phyloP scores from a whole-genome alignment of 2,329 filamentous ascomycete species.

The Ascochyta pisi region DNA sequence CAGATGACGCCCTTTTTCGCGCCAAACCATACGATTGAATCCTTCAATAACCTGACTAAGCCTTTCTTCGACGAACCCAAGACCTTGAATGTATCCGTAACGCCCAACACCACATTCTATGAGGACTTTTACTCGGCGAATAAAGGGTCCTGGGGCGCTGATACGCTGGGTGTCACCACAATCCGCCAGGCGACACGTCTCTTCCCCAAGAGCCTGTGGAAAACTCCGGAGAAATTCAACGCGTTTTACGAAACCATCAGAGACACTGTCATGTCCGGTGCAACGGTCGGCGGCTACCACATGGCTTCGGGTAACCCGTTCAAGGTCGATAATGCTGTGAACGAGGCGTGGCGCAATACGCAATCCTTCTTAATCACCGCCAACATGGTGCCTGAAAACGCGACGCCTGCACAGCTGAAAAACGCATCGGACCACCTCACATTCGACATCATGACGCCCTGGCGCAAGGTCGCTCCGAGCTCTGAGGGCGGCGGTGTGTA shows the following conservation, averaged over 20 bases:
- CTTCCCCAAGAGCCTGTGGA: constrained; percentile 28
- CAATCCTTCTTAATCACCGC: constrained; percentile 31
- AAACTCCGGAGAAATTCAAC: constrained; percentile 21
- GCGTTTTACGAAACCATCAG: constrained; percentile 18
- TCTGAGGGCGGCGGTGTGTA: constrained; percentile 32
- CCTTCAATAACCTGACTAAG: constrained; percentile 10
- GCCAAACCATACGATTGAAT: constrained; percentile 17
- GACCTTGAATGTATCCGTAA: constrained; percentile 17
- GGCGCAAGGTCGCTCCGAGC: constrained; percentile 25
- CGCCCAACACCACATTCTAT: constrained; percentile 14
- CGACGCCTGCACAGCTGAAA: constrained; percentile 20
- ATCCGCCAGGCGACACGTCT: constrained; percentile 24
- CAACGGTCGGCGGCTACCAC: constrained; percentile 33
- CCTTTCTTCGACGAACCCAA: constrained; percentile 21
- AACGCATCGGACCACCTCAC: constrained; percentile 22
- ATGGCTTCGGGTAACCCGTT: constrained; percentile 27
- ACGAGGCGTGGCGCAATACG: constrained; percentile 31
- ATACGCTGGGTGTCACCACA: constrained; percentile 18
- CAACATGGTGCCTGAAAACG: constrained; percentile 20
- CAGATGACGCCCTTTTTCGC: constrained; percentile 27
- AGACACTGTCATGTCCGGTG: constrained; percentile 21
- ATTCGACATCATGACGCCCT: constrained; percentile 26
- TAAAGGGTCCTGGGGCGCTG: constrained; percentile 25
- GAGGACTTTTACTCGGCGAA: constrained; percentile 24
- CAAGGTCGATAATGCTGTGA: constrained; percentile 34